A percentile compares a stretch with the other conserved stretches of the same genome.
Conservation (phyloP, 2,329 filamentous ascomycete species). For the Colletotrichum neosansevieriae region DNA sequence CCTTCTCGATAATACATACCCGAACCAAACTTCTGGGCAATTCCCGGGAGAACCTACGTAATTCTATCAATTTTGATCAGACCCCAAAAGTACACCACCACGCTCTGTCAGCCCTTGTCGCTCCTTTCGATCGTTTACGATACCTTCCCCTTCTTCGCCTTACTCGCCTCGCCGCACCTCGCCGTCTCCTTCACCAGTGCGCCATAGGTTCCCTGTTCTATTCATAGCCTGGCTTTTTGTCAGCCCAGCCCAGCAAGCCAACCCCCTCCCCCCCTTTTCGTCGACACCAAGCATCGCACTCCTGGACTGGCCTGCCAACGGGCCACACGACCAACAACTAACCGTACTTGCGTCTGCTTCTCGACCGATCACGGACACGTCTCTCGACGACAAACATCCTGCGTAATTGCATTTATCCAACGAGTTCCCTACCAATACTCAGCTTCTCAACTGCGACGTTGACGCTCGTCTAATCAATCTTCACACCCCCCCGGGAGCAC, state of each 20-base stretch:
- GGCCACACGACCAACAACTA: constrained; percentile 16
- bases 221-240: constrained; percentile 33
- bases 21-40: constrained; percentile 4
- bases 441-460: background rate
- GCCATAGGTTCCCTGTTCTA: constrained; percentile 34
- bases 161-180: constrained; percentile 14
- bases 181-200: constrained; percentile 23
- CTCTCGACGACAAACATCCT: background rate
- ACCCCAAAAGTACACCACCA: background rate
- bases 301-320: constrained; percentile 26
- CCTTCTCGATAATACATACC: constrained; percentile 4
- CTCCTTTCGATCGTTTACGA: constrained; percentile 1
- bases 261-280: constrained; percentile 13
- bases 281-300: constrained; percentile 26
- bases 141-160: constrained; percentile 18
- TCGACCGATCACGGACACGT: background rate
- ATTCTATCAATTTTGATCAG: background rate
- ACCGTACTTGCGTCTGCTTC: background rate
- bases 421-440: background rate
- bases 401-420: constrained; percentile 8
- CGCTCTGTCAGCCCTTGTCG: constrained; percentile 13
- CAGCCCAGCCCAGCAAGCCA: constrained; percentile 18
- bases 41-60: constrained; percentile 1
- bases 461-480: constrained; percentile 16
- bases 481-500: constrained; percentile 22